Evolutionary conservation across 768 basidiomycete species (phyloP).

Genomic region (Boletus speciosus): DNA sequence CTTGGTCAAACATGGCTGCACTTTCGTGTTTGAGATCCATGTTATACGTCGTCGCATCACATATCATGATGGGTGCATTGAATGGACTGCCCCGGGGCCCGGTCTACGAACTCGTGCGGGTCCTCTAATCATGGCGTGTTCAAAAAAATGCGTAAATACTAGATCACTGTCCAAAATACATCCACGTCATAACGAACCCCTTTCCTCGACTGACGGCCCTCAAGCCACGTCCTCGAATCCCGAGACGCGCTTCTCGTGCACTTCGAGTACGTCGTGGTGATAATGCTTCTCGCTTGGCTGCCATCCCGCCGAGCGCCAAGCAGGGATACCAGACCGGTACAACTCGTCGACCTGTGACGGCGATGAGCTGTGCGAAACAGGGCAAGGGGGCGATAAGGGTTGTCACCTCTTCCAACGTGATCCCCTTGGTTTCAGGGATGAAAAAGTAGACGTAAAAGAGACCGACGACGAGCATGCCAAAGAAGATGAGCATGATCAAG

Average conservation of each 20-base stretch:
- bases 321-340: conserved; percentile 62
- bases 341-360: conserved; percentile 61
- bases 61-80: background rate
- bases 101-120: background rate
- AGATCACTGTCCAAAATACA: background rate
- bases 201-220: background rate
- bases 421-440: conserved; percentile 79
- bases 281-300: conserved; percentile 44
- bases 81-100: background rate
- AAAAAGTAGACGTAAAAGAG: conserved; percentile 70
- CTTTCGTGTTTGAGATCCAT: background rate
- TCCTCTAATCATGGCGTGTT: background rate
- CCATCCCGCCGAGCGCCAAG: conserved; percentile 65
- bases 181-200: background rate
- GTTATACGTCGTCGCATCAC: background rate
- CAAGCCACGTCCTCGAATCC: conserved; percentile 16
- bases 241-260: conserved; percentile 24
- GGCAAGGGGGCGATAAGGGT: background rate
- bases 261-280: conserved; percentile 15
- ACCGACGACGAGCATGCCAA: conserved; percentile 66
- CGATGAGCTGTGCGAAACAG: background rate
- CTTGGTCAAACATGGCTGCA: background rate
- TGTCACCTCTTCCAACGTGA: conserved; percentile 58
- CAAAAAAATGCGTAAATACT: background rate
- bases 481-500: conserved; percentile 73